These are phyloP conservation scores for Mortierella sp. DNA, from an alignment of 371 early-diverging fungal genomes.

Conservation along the genomic window DNA sequence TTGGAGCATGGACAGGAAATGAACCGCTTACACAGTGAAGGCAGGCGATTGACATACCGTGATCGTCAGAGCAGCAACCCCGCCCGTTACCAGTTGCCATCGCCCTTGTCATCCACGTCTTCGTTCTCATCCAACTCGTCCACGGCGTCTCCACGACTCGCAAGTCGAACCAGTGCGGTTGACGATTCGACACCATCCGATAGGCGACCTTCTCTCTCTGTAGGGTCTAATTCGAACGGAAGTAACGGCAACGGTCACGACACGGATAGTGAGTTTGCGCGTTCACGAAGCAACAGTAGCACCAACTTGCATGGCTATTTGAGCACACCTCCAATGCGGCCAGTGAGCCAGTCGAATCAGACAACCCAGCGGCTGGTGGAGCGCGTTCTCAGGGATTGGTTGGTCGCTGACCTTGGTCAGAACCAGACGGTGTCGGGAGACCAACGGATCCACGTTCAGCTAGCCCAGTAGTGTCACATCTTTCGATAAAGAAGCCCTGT, in stretches of 20 bases:
- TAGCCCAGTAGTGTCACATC: conserved; percentile 17
- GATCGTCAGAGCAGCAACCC: conserved; percentile 17
- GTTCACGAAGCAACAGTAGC: too few relatives aligned
- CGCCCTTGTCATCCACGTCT: not conserved
- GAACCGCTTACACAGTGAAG: not conserved
- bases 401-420: conserved; percentile 6
- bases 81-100: not conserved
- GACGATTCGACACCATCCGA: too few relatives aligned
- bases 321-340: not conserved
- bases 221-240: too few relatives aligned
- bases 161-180: too few relatives aligned
- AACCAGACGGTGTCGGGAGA: not conserved
- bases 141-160: not conserved
- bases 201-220: too few relatives aligned
- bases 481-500: not conserved
- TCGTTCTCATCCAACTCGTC: not conserved
- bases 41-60: conserved; percentile 21
- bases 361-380: conserved; percentile 53
- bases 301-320: not conserved
- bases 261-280: too few relatives aligned
- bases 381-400: conserved; percentile 66
- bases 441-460: conserved; percentile 17
- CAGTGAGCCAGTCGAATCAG: conserved; percentile 13
- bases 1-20: conserved; percentile 14
- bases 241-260: too few relatives aligned